Base-by-base conservation (phyloP, 331 rosid genomes). In the Cydonia oblonga region DNA sequence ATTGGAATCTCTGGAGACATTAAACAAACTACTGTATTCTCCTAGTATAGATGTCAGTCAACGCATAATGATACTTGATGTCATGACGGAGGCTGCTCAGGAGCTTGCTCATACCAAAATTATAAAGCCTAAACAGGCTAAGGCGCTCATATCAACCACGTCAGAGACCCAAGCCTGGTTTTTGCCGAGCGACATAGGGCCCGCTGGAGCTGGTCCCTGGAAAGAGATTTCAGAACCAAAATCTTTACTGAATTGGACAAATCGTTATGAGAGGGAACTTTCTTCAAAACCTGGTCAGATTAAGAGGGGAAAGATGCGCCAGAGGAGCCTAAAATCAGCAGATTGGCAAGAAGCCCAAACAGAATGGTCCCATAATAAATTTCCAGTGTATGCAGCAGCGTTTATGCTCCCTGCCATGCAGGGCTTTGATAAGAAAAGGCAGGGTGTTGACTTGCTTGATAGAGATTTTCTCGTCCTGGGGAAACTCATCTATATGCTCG, bases 401-500 rank as follows among this genome's bases (percentile, higher is more conserved):
- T 91, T 91, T 77, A 91, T 93, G 95, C 97, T 93, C 67, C 98
- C 98, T 64, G 96, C 96, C 73, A 91, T 93, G 97, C 89, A 89
- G 77, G 96, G 97, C 32, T 93, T 81, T 80, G 97, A 93, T 79
- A 93, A 91, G 78, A 93, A 78, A 84, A 85, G 97, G 65, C 97
- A 93, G 3, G 97, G 98, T 57, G 91, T 91, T 68, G 97, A 93
- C 84, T 83, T 93, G 86, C 93, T 91, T 78, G 84, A 80, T 73
- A 87, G 98, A 86, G 98, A 93, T 79, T 93, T 93, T 72, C 74
- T 93, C 58, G 92, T 91, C 78, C 79, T 91, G 26, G 98, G 98
- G 69, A 91, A 93, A 79, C 96, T 93, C 80, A 79, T 91, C 59
- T 71, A 89, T 64, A 89, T 87, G 98, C 96, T 93, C 3, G 97